Percentiles rank a stretch among this genome's conserved stretches.
Evolutionary conservation across 306 rosid genomes (phyloP).

Genomic region (Rosa lucieae): DNA sequence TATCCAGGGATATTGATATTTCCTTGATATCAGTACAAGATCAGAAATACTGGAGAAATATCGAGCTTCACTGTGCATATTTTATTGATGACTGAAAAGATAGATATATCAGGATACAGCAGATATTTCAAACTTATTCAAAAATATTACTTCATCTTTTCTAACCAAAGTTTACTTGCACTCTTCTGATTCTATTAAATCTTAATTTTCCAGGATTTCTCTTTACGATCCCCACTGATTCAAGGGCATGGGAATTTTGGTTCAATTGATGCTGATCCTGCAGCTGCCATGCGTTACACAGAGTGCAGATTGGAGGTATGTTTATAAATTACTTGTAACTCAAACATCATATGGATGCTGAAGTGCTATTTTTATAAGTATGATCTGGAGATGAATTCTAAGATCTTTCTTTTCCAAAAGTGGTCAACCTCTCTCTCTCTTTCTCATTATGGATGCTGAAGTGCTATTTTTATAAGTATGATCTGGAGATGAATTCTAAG

Average conservation of each 20-base stretch:
- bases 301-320: slow-evolving; percentile 93
- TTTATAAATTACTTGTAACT: slow-evolving; percentile 14
- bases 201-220: slow-evolving; percentile 66
- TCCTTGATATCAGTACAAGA: not conserved
- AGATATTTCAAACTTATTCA: not conserved
- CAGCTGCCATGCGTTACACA: slow-evolving; percentile 99
- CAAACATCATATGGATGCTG: not conserved
- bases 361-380: not conserved
- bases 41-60: not conserved
- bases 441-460: not conserved
- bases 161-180: not conserved
- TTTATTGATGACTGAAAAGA: not conserved
- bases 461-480: not conserved
- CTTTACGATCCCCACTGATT: slow-evolving; percentile 77
- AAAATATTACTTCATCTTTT: not conserved
- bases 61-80: not conserved
- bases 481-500: not conserved
- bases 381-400: not conserved
- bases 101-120: not conserved
- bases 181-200: slow-evolving; percentile 4
- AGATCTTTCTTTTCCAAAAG: not conserved
- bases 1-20: not conserved
- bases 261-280: slow-evolving; percentile 94
- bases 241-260: slow-evolving; percentile 99
- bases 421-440: too few species aligned